These are phyloP conservation scores for Botrytis squamosa DNA, from an alignment of 2,329 filamentous ascomycete species.

Conservation along the genomic window DNA sequence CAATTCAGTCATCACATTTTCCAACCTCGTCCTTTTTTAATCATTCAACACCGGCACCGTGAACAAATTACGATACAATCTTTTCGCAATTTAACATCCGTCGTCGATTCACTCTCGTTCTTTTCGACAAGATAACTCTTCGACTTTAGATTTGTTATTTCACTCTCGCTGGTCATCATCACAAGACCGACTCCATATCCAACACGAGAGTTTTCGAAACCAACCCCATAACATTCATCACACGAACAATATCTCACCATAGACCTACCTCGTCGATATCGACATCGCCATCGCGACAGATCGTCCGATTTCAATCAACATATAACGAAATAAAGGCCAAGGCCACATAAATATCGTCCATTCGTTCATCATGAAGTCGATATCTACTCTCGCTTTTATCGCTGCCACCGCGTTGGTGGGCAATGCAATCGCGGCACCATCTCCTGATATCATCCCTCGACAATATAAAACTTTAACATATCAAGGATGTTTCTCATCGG, in stretches of 20 bases:
- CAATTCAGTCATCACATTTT: background rate
- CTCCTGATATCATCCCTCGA: background rate
- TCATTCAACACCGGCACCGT: background rate
- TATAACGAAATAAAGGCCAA: slow-evolving; percentile 23
- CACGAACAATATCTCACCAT: background rate
- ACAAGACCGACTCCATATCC: background rate
- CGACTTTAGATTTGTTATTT: background rate
- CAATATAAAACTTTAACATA: slow-evolving; percentile 22
- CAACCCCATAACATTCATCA: background rate
- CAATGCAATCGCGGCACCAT: slow-evolving; percentile 25
- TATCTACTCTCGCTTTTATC: slow-evolving; percentile 26
- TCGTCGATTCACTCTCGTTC: slow-evolving; percentile 16
- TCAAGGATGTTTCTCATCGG: slow-evolving; percentile 36
- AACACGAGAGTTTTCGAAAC: background rate
- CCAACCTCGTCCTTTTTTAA: background rate
- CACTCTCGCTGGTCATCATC: background rate
- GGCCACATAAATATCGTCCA: slow-evolving; percentile 24
- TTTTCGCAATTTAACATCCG: background rate
- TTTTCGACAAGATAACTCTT: background rate
- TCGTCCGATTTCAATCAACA: background rate
- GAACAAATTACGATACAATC: background rate
- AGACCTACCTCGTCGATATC: background rate
- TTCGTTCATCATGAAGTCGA: slow-evolving; percentile 34
- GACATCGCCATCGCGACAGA: background rate
- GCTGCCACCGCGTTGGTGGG: slow-evolving; percentile 26